Evolutionary conservation across 352 stramenopile genomes (phyloP).

Genomic region (Pythium myriotylum): DNA sequence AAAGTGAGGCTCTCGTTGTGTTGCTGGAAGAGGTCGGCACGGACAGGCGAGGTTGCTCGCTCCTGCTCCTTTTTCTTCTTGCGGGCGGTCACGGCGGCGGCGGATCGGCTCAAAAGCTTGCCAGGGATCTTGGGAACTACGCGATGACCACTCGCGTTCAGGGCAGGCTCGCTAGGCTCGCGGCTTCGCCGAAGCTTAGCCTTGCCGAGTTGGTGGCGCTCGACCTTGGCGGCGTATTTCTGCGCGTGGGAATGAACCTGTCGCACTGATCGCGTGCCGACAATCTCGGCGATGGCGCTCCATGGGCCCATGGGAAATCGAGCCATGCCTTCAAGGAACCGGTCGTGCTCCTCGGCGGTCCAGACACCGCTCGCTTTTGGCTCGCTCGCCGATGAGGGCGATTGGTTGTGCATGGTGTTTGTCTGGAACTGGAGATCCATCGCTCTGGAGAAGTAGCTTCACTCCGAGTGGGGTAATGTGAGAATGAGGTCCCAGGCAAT

Average conservation of each 20-base stretch:
- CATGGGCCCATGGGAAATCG: conserved; percentile 65
- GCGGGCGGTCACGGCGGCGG: neutral
- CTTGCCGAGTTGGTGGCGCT: conserved; percentile 58
- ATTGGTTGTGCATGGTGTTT: too few species aligned
- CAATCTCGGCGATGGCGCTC: conserved; percentile 66
- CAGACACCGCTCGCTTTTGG: conserved; percentile 32
- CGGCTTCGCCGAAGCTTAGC: conserved; percentile 56
- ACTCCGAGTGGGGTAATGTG: too few species aligned
- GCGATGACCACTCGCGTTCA: conserved; percentile 9
- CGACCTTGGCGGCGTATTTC: conserved; percentile 75
- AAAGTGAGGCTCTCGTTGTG: neutral
- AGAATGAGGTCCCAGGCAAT: too few species aligned
- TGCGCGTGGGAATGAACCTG: conserved; percentile 74
- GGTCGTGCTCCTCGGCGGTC: conserved; percentile 67
- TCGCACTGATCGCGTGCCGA: conserved; percentile 59
- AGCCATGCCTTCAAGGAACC: conserved; percentile 63
- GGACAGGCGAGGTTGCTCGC: neutral
- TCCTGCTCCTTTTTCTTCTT: neutral
- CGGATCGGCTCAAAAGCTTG: conserved; percentile 10
- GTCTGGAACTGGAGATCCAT: too few species aligned
- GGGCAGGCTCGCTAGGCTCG: neutral
- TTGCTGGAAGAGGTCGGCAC: neutral
- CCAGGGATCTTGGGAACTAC: conserved; percentile 9
- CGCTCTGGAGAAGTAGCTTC: too few species aligned
- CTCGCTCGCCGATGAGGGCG: too few species aligned